phyloP scores from a whole-genome alignment of 257 asterid genomes.

The Rubia yunnanensis region DNA sequence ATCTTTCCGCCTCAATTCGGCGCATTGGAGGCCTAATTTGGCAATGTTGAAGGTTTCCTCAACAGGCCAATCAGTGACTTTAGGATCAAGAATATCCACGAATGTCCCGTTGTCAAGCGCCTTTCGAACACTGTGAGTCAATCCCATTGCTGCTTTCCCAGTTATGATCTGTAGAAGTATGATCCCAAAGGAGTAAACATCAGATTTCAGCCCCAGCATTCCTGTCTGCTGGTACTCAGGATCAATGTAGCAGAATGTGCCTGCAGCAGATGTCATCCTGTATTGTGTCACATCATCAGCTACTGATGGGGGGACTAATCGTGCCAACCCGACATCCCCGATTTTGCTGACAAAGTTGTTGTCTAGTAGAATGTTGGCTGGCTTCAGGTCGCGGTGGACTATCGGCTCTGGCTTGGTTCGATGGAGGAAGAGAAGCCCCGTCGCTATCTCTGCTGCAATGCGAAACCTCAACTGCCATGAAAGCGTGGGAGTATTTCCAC shows the following conservation, averaged over 20 bases:
- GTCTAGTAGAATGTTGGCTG: conserved; percentile 76
- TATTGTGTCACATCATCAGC: conserved; percentile 58
- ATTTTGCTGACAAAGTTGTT: conserved; percentile 72
- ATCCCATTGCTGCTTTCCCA: conserved; percentile 69
- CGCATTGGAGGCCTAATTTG: conserved; percentile 53
- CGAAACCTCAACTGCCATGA: conserved; percentile 82
- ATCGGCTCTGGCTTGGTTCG: conserved; percentile 84
- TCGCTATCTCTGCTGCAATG: conserved; percentile 70
- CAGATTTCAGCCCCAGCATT: conserved; percentile 90
- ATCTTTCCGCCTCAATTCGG: conserved; percentile 73
- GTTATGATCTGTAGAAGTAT: conserved; percentile 64
- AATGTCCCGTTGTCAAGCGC: conserved; percentile 48
- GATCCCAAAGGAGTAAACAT: conserved; percentile 69
- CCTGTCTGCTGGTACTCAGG: conserved; percentile 93
- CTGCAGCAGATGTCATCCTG: conserved; percentile 86
- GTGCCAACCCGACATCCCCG: conserved; percentile 74
- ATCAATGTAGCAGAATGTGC: conserved; percentile 85
- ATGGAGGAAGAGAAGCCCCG: conserved; percentile 78
- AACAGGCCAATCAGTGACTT: conserved; percentile 66
- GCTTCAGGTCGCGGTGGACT: conserved; percentile 90
- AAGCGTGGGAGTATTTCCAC: conserved; percentile 40
- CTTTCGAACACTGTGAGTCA: conserved; percentile 39
- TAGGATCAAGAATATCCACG: conserved; percentile 50
- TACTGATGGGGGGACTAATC: conserved; percentile 60
- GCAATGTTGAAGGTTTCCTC: conserved; percentile 56